Evolutionary conservation across 2,329 filamentous ascomycete species (phyloP), one percentile per base, ranked within the genome.

Genomic region (Beauveria varroae): DNA sequence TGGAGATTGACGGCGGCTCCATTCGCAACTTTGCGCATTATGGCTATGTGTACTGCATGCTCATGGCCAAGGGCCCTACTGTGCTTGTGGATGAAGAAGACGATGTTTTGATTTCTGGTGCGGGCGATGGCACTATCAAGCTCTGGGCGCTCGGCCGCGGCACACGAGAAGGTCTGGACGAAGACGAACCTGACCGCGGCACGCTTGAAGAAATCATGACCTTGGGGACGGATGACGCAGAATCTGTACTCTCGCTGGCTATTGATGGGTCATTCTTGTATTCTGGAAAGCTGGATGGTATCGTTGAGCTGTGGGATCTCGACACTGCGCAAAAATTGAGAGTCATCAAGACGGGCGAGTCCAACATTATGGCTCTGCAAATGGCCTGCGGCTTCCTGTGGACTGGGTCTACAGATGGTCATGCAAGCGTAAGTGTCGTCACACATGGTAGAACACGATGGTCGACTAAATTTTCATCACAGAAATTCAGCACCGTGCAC

Each of bases 31-130:
- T 96, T 75, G 92, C 95, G 1, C 95, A 99, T 73, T 93, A 88
- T 73, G 95, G 96, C 50, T 98, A 97, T 71, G 87, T 99, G 0
- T 97, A 97, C 73, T 96, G 92, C 73, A 98, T 98, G 93, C 81
- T 96, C 5, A 81, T 99, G 63, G 87, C 91, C 0, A 86, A 84
- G 63, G 90, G 90, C 0, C 81, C 82, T 0, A 85, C 82, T 0
- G 79, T 85, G 1, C 81, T 91, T 7, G 81, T 91, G 4, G 88
- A 88, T 7, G 79, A 84, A 0, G 86, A 90, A 1, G 86, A 89
- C 28, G 93, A 98, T 67, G 86, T 96, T 1, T 73, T 99, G 43
- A 85, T 99, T 37, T 96, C 93, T 0, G 95, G 93, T 9, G 93
- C 91, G 41, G 96, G 95, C 37, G 95, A 98, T 70, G 96, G 95